These are phyloP conservation scores for Elymus sibiricus DNA, from an alignment of 176 grass and related monocot species.

Conservation along the genomic window DNA sequence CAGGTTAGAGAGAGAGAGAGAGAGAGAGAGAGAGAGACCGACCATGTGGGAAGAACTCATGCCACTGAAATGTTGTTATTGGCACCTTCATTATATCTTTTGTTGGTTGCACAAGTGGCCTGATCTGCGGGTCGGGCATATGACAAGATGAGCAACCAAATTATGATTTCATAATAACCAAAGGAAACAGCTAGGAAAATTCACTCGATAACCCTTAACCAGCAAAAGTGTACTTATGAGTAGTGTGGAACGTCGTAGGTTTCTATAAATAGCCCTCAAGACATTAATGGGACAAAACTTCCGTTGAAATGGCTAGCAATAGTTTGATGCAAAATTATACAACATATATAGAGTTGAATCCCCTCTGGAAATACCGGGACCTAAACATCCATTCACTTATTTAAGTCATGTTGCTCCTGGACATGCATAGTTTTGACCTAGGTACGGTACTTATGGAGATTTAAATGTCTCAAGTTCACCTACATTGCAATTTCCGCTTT, in stretches of 20 bases:
- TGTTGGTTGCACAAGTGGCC: constrained; percentile 84
- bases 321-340: background rate
- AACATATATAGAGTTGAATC: background rate
- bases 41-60: constrained; percentile 96
- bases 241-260: background rate
- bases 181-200: background rate
- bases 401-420: background rate
- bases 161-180: background rate
- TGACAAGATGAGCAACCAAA: constrained; percentile 7
- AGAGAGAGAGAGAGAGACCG: constrained; percentile 15
- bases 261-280: background rate
- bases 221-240: background rate
- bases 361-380: background rate
- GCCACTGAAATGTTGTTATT: constrained; percentile 73
- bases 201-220: background rate
- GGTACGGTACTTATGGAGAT: background rate
- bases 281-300: constrained; percentile 16
- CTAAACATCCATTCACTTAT: background rate
- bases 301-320: constrained; percentile 15
- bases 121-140: constrained; percentile 61
- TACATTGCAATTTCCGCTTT: background rate
- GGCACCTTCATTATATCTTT: constrained; percentile 78
- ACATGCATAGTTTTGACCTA: background rate
- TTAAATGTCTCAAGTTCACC: background rate
- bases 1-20: no score